Evolutionary conservation across 2,329 filamentous ascomycete genomes (phyloP), one percentile per base, ranked within the genome.

Genomic region (Rosellinia necatrix): DNA sequence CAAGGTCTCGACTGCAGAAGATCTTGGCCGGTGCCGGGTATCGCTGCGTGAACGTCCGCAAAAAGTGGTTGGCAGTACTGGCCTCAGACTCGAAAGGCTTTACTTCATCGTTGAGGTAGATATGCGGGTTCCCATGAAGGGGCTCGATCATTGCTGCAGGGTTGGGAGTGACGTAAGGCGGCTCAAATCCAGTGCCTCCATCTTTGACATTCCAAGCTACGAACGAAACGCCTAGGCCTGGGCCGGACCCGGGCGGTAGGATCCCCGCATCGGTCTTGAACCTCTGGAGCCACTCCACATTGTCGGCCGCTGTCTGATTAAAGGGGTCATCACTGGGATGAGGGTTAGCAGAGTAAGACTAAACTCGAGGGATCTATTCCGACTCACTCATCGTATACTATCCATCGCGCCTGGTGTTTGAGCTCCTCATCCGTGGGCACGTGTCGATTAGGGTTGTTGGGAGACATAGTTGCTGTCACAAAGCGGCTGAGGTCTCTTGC

Each of bases 231-330:
- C 76, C 73, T 0, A 86, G 73, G 2, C 81, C 82, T 0, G 82
- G 82, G 0, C 82, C 80, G 4, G 74, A 70, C 8, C 75, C 72
- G n/a, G 74, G 69, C 1, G 74, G 72, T 2, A 80, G 68, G 25
- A 87, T 79, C 15, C 82, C 82, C 0, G 74, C 76, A 43, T 83
- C 78, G 9, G 82, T 78, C 69, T 87, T 87, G 73, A 87, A 86
- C 40, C 83, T 78, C 53, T 78, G 75, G 10, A 87, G 75, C 84
- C 84, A 87, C 68, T 87, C 83, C 1, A 75, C 77, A 60, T 87
- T 86, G 64, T 87, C 84, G 25, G 83, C 83, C 1, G 82, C 81
- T 0, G 84, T 87, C 62, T 84, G 80, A 66, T 87, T 86, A 81
- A 83, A 86, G 2, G 82, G 81, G 63, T 86, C 84, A 53, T 86